A percentile compares a stretch with the other conserved stretches of the same genome.
Conservation (phyloP, 257 asterid genomes). For the Plantago major region DNA sequence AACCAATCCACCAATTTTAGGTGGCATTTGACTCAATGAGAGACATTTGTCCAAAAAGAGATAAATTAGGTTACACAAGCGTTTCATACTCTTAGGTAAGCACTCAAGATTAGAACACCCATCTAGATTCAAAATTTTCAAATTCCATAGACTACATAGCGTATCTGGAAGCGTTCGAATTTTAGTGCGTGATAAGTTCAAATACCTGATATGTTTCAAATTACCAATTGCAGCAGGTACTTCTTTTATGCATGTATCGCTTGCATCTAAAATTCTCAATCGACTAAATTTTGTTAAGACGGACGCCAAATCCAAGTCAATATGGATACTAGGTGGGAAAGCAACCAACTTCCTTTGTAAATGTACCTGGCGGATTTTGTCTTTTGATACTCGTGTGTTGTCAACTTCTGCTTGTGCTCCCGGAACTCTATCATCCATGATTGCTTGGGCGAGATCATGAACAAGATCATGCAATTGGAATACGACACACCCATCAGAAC, state of each 20-base stretch:
- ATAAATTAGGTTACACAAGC: no score
- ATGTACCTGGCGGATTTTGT: conserved; percentile 18
- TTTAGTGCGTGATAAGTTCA: conserved; percentile 17
- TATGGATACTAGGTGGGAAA: conserved; percentile 16
- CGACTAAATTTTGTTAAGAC: conserved; percentile 1
- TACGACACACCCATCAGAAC: no score
- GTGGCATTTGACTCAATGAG: no score
- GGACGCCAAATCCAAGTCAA: conserved; percentile 9
- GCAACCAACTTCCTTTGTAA: not conserved
- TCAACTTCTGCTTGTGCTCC: not conserved
- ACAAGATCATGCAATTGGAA: no score
- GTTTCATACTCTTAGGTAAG: no score
- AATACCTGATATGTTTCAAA: conserved; percentile 25
- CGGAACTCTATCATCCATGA: conserved; percentile 20
- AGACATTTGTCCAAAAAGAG: no score
- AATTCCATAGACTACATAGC: conserved; percentile 29
- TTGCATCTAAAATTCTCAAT: conserved; percentile 15
- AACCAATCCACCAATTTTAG: no score
- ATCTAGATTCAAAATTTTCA: conserved; percentile 25
- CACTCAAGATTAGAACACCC: no score
- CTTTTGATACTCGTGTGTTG: not conserved
- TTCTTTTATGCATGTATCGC: not conserved
- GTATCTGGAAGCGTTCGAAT: conserved; percentile 21
- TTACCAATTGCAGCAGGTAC: conserved; percentile 16
- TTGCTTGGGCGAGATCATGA: no score